These are phyloP conservation scores for Coemansia asiatica DNA, from an alignment of 192 early-diverging fungal species.

Conservation along the genomic window DNA sequence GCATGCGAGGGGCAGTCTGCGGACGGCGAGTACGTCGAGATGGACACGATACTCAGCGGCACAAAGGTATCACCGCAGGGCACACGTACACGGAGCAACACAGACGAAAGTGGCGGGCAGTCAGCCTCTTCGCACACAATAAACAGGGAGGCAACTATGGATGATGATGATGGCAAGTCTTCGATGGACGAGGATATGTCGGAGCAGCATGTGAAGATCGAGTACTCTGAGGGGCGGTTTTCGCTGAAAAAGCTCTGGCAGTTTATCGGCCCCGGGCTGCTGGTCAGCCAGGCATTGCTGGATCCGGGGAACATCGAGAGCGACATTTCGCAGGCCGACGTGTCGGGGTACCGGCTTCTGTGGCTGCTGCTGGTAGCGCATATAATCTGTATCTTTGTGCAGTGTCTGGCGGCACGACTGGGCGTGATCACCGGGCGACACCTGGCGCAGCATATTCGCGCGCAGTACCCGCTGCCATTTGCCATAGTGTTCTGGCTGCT, in stretches of 20 bases:
- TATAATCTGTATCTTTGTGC: slow-evolving; percentile 63
- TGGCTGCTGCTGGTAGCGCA: slow-evolving; percentile 69
- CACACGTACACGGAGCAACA: slow-evolving; percentile 17
- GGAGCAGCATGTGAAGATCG: slow-evolving; percentile 44
- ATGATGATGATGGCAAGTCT: slow-evolving; percentile 37
- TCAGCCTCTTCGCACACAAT: background rate
- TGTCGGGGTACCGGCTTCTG: slow-evolving; percentile 64
- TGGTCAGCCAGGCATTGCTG: slow-evolving; percentile 64
- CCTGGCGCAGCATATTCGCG: slow-evolving; percentile 60
- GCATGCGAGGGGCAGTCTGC: background rate
- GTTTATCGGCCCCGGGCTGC: slow-evolving; percentile 64
- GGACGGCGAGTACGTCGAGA: slow-evolving; percentile 22
- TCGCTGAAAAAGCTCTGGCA: slow-evolving; percentile 62
- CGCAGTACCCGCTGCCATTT: slow-evolving; percentile 55
- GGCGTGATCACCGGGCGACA: slow-evolving; percentile 70
- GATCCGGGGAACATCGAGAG: slow-evolving; percentile 76
- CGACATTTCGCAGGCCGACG: slow-evolving; percentile 65
- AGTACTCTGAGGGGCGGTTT: slow-evolving; percentile 42
- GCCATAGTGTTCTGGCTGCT: slow-evolving; percentile 60
- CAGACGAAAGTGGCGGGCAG: slow-evolving; percentile 4
- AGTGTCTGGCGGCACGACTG: slow-evolving; percentile 61
- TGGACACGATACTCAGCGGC: slow-evolving; percentile 10
- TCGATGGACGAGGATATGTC: slow-evolving; percentile 37
- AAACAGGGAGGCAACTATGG: slow-evolving; percentile 16
- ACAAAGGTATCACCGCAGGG: slow-evolving; percentile 1